These are phyloP conservation scores for Trichoderma reesei DNA, from an alignment of 495 filamentous ascomycete species.

Conservation along the genomic window DNA sequence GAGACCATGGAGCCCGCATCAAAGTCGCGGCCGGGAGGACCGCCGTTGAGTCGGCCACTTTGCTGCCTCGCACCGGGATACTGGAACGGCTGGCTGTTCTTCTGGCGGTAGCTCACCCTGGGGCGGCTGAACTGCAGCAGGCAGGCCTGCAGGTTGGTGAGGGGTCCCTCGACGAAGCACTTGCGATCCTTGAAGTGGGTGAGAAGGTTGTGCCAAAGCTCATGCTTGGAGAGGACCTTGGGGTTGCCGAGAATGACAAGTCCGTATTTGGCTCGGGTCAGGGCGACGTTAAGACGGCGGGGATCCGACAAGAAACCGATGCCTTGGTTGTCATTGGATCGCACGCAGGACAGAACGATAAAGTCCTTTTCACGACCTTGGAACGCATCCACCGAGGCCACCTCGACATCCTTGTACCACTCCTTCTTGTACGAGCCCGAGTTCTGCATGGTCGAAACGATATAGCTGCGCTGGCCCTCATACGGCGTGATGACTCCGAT, in stretches of 20 bases:
- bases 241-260: constrained; percentile 95
- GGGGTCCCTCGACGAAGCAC: constrained; percentile 92
- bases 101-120: constrained; percentile 84
- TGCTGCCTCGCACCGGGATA: constrained; percentile 36
- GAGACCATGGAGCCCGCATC: constrained; percentile 78
- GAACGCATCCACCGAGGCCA: constrained; percentile 97
- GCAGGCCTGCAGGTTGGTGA: constrained; percentile 90
- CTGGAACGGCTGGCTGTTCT: constrained; percentile 43
- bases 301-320: constrained; percentile 99
- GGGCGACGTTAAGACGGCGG: constrained; percentile 95
- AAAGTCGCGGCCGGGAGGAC: constrained; percentile 53
- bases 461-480: constrained; percentile 95
- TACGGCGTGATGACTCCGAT: constrained; percentile 99
- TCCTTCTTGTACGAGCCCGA: constrained; percentile 97
- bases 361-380: constrained; percentile 99
- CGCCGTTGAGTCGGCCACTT: constrained; percentile 31
- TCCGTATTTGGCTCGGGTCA: constrained; percentile 94
- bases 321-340: constrained; percentile 97
- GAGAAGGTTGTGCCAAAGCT: constrained; percentile 92
- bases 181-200: constrained; percentile 97
- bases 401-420: constrained; percentile 97
- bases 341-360: constrained; percentile 95
- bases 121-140: constrained; percentile 91
- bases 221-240: constrained; percentile 95
- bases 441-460: constrained; percentile 97